phyloP scores from a whole-genome alignment of 164 flowering plant genomes.

The Akebia trifoliata region DNA sequence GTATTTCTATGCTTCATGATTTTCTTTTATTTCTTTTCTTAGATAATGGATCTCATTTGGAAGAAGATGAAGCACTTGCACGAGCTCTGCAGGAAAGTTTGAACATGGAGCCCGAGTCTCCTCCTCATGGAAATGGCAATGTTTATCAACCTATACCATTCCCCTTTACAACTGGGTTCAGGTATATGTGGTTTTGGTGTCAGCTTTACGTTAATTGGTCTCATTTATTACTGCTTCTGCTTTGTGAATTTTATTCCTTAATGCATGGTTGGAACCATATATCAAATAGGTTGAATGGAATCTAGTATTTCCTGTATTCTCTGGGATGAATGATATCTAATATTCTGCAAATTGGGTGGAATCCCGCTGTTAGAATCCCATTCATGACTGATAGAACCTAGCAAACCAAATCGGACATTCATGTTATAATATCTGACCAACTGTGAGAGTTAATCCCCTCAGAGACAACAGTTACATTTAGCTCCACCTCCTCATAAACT shows the following conservation, averaged over 20 bases:
- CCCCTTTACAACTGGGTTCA: conserved; percentile 55
- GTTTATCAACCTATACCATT: conserved; percentile 43
- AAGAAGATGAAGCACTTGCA: conserved; percentile 86
- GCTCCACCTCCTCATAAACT: too few relatives aligned
- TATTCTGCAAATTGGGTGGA: too few relatives aligned
- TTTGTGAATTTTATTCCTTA: not conserved
- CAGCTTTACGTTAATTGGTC: not conserved
- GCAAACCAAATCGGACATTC: too few relatives aligned
- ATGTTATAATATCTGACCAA: too few relatives aligned
- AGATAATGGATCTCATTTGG: conserved; percentile 50
- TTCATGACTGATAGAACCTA: too few relatives aligned
- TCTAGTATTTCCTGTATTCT: too few relatives aligned
- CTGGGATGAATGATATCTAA: too few relatives aligned
- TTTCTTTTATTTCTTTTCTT: not conserved
- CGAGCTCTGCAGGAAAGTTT: conserved; percentile 83
- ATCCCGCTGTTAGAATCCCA: too few relatives aligned
- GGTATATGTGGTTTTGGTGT: conserved; percentile 38
- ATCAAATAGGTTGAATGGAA: too few relatives aligned
- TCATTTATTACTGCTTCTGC: not conserved
- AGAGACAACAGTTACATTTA: too few relatives aligned
- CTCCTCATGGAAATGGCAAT: conserved; percentile 27
- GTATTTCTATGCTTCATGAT: not conserved
- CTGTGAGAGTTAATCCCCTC: too few relatives aligned
- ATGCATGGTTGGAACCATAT: not conserved
- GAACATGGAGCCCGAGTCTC: conserved; percentile 36